Conservation (phyloP, 169 alveolate genomes). For the Plasmodium billcollinsi region DNA sequence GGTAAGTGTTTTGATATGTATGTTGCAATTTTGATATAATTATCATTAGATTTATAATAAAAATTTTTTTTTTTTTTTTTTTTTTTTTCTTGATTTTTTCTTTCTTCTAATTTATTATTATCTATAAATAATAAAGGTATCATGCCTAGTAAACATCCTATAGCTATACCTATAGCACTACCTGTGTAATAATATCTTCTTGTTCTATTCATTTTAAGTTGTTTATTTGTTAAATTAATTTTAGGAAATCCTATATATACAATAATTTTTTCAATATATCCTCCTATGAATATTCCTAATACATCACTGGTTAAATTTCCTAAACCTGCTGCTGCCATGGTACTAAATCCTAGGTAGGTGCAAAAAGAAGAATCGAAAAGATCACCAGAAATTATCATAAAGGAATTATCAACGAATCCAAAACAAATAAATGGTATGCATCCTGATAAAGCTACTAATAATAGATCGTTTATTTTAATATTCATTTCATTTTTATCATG, state of each 20-base stretch:
- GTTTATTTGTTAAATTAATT: slow-evolving; percentile 62
- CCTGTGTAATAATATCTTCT: slow-evolving; percentile 55
- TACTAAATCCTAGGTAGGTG: slow-evolving; percentile 79
- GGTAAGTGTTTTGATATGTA: slow-evolving; percentile 36
- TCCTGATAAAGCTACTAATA: slow-evolving; percentile 74
- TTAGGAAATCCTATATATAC: slow-evolving; percentile 24
- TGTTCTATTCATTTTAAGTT: slow-evolving; percentile 68
- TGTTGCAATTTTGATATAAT: slow-evolving; percentile 10
- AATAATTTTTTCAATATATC: slow-evolving; percentile 74
- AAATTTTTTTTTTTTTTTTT: slow-evolving; percentile 11
- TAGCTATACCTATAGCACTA: slow-evolving; percentile 71
- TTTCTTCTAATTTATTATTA: slow-evolving; percentile 65
- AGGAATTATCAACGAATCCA: slow-evolving; percentile 82
- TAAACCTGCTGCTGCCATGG: slow-evolving; percentile 84
- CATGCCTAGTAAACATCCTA: slow-evolving; percentile 69
- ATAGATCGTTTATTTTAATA: slow-evolving; percentile 44
- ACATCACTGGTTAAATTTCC: slow-evolving; percentile 80
- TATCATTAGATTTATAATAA: slow-evolving; percentile 1
- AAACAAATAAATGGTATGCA: slow-evolving; percentile 80
- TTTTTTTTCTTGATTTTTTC: slow-evolving; percentile 46
- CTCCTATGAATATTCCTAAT: slow-evolving; percentile 77
- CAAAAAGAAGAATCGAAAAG: slow-evolving; percentile 80
- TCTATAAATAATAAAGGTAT: slow-evolving; percentile 65
- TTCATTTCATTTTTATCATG: slow-evolving; percentile 74
- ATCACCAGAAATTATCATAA: slow-evolving; percentile 84